Evolutionary conservation across 495 filamentous ascomycete species (phyloP).

Genomic region (Hamigera avellanea): DNA sequence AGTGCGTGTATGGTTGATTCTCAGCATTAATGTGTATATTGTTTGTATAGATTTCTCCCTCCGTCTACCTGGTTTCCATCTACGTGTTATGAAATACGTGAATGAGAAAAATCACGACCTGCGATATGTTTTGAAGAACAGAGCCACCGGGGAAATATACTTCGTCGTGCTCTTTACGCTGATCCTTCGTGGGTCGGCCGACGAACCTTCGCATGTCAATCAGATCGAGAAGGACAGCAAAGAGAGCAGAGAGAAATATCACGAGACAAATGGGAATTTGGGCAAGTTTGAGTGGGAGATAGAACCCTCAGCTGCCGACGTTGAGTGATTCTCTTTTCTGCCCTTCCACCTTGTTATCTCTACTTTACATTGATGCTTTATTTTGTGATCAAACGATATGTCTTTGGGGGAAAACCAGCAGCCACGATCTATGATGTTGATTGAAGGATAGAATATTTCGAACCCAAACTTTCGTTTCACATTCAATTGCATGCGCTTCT

Average conservation of each 20-base stretch:
- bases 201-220: conserved; percentile 5
- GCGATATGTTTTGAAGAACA: conserved; percentile 82
- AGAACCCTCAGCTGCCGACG: conserved; percentile 10
- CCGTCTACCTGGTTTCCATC: conserved; percentile 62
- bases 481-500: no score
- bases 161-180: conserved; percentile 72
- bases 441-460: no score
- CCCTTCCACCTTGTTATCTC: neutral
- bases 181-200: conserved; percentile 21
- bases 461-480: no score
- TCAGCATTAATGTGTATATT: neutral
- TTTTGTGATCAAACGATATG: neutral
- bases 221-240: neutral
- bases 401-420: no score
- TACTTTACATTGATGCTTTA: neutral
- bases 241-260: conserved; percentile 2
- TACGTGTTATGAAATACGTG: conserved; percentile 71
- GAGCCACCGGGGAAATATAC: conserved; percentile 53
- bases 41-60: conserved; percentile 54
- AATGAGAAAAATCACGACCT: conserved; percentile 66
- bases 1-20: conserved; percentile 1
- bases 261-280: conserved; percentile 4
- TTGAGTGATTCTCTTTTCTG: conserved; percentile 8
- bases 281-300: conserved; percentile 18
- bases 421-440: no score